Evolutionary conservation across 768 basidiomycete species (phyloP).

Genomic region (Butyriboletus loyo): DNA sequence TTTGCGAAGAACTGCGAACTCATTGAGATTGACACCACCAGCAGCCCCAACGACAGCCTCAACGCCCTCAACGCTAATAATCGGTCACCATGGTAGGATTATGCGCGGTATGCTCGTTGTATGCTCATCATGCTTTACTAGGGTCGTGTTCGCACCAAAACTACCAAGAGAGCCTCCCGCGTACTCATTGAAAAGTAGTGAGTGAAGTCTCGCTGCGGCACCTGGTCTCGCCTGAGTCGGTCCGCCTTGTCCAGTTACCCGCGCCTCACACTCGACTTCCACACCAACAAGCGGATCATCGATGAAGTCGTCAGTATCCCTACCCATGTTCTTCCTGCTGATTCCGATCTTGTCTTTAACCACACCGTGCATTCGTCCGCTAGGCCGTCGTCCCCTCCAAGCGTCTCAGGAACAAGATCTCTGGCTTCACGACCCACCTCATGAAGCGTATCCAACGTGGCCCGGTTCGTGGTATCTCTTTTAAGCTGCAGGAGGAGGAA

Average conservation of each 20-base stretch:
- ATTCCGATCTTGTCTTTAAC: neutral
- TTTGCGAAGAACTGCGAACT: conserved; percentile 4
- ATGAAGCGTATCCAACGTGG: conserved; percentile 99
- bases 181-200: conserved; percentile 99
- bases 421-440: conserved; percentile 98
- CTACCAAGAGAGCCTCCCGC: conserved; percentile 98
- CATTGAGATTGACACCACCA: neutral
- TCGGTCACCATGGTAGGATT: conserved; percentile 48
- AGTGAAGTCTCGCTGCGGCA: conserved; percentile 29
- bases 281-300: conserved; percentile 99
- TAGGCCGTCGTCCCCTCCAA: conserved; percentile 96
- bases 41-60: conserved; percentile 15
- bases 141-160: conserved; percentile 99
- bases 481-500: conserved; percentile 99
- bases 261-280: conserved; percentile 97
- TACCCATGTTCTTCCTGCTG: conserved; percentile 2
- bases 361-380: neutral
- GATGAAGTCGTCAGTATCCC: conserved; percentile 81
- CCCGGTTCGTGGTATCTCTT: conserved; percentile 98
- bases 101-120: conserved; percentile 3
- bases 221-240: neutral
- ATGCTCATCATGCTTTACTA: conserved; percentile 31
- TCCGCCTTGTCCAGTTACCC: conserved; percentile 70
- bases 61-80: conserved; percentile 24
- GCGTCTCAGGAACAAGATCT: conserved; percentile 98